phyloP scores from a whole-genome alignment of 345 rosid species.

The Salix dunnii region DNA sequence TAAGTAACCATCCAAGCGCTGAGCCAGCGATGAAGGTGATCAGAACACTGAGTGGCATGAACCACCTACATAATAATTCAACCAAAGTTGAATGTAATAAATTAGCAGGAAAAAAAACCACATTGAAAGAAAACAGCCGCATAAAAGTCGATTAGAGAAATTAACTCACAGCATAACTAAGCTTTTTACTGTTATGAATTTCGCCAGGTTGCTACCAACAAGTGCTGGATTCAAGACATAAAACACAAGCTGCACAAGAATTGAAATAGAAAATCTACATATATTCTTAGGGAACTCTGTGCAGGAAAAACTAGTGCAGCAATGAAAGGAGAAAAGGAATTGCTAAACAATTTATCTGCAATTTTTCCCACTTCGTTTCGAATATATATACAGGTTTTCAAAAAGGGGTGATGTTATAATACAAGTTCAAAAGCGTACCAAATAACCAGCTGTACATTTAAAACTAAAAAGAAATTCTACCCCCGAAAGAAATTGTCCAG shows the following conservation, averaged over 20 bases:
- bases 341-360: too few relatives aligned
- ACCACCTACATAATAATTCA: constrained; percentile 36
- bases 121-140: neutral
- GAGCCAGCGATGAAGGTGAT: constrained; percentile 42
- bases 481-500: too few relatives aligned
- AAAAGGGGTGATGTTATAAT: too few relatives aligned
- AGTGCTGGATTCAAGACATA: constrained; percentile 43
- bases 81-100: neutral
- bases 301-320: neutral
- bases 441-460: neutral
- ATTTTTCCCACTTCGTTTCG: too few relatives aligned
- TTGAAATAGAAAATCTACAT: neutral
- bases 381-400: too few relatives aligned
- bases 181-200: constrained; percentile 31
- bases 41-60: constrained; percentile 52
- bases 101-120: neutral
- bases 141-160: neutral
- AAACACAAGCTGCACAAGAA: constrained; percentile 29
- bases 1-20: constrained; percentile 43
- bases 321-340: neutral
- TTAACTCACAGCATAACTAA: constrained; percentile 30
- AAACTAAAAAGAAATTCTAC: too few relatives aligned
- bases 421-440: neutral
- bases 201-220: constrained; percentile 34
- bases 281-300: too few relatives aligned